These are phyloP conservation scores for Waitea zeae DNA, from an alignment of 1,284 basidiomycete species.

Conservation along the genomic window DNA sequence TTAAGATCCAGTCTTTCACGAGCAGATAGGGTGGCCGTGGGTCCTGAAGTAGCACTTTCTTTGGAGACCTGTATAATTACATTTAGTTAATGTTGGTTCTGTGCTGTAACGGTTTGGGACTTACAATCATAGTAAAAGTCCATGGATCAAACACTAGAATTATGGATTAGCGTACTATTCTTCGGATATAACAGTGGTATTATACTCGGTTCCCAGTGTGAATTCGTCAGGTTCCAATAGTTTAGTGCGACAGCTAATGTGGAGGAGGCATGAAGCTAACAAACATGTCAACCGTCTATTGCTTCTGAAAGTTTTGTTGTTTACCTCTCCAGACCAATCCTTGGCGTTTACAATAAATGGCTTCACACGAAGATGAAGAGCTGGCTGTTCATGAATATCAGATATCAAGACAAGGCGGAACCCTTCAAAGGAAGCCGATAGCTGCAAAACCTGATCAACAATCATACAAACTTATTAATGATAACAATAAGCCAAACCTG, in stretches of 20 bases:
- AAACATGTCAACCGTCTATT: not conserved
- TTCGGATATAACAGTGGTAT: constrained; percentile 4
- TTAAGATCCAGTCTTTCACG: constrained; percentile 85
- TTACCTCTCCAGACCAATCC: constrained; percentile 90
- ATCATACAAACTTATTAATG: not conserved
- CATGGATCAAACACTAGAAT: constrained; percentile 85
- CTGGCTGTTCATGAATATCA: constrained; percentile 88
- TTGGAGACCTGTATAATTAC: constrained; percentile 42
- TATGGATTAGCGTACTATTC: not conserved
- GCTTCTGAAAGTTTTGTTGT: not conserved
- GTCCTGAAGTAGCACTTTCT: constrained; percentile 32
- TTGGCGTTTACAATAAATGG: constrained; percentile 73
- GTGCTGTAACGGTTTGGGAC: no score
- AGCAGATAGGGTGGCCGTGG: constrained; percentile 55
- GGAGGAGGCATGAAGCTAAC: constrained; percentile 66
- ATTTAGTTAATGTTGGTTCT: no score
- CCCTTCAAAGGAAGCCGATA: constrained; percentile 76
- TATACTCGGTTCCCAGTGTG: constrained; percentile 95
- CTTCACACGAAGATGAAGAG: constrained; percentile 79
- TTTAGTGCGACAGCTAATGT: constrained; percentile 73
- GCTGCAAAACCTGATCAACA: constrained; percentile 20
- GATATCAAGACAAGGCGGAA: constrained; percentile 91
- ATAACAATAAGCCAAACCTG: constrained; percentile 26
- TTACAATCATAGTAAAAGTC: constrained; percentile 68
- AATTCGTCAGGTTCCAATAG: constrained; percentile 96